A percentile compares a stretch with the other conserved stretches of the same genome.
Conservation (phyloP, 1,284 basidiomycete species). For the Neolentinus lepideus region DNA sequence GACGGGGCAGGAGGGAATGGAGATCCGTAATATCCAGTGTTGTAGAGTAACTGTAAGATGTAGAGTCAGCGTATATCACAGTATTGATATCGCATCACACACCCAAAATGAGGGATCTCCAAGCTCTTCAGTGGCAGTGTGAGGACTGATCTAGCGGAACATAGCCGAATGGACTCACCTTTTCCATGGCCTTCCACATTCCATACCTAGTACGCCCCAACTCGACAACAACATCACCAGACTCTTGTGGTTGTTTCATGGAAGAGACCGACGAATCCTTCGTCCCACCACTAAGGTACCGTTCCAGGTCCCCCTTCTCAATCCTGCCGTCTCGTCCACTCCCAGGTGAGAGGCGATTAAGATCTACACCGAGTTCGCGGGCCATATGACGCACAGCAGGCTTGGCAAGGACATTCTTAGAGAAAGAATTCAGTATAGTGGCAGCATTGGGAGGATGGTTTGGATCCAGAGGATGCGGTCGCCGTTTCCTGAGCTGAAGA, state of each 20-base stretch:
- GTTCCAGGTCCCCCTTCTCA: constrained; percentile 70
- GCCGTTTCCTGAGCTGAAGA: constrained; percentile 12
- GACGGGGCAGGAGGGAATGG: constrained; percentile 58
- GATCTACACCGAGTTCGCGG: constrained; percentile 55
- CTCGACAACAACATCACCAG: constrained; percentile 52
- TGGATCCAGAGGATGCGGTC: constrained; percentile 66
- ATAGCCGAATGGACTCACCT: constrained; percentile 31
- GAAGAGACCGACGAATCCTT: constrained; percentile 7
- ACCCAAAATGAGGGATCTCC: constrained; percentile 48
- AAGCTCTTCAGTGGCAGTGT: constrained; percentile 45
- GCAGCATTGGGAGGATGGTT: constrained; percentile 24
- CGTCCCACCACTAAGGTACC: constrained; percentile 25
- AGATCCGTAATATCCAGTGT: constrained; percentile 79
- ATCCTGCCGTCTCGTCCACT: constrained; percentile 73
- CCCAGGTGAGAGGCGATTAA: constrained; percentile 54
- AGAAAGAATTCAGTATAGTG: constrained; percentile 11
- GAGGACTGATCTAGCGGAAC: constrained; percentile 4
- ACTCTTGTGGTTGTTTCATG: constrained; percentile 7
- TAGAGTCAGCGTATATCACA: background rate
- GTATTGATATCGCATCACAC: constrained; percentile 5
- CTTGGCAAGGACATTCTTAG: constrained; percentile 49
- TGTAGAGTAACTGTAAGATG: constrained; percentile 56
- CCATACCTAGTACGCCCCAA: constrained; percentile 73
- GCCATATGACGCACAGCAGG: constrained; percentile 80
- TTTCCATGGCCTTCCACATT: constrained; percentile 86